phyloP scores from a whole-genome alignment of 371 early-diverging fungal species.

The Mucor velutinosus region DNA sequence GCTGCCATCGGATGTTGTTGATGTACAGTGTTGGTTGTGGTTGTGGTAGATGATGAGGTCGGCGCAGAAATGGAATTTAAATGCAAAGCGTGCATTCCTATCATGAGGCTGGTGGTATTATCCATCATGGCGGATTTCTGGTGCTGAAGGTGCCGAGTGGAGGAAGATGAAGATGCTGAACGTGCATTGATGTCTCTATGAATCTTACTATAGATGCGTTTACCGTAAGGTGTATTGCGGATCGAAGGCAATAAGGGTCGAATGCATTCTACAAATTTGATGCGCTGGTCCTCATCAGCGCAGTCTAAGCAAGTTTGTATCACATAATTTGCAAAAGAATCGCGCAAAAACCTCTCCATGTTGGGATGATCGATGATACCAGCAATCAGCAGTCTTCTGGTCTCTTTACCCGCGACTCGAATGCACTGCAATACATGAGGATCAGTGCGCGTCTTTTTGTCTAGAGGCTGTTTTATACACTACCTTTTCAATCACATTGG shows the following conservation, averaged over 20 bases:
- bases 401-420: slow-evolving; percentile 71
- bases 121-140: not conserved
- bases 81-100: not conserved
- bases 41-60: not conserved
- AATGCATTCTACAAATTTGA: slow-evolving; percentile 57
- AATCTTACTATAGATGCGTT: slow-evolving; percentile 71
- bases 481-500: slow-evolving; percentile 91
- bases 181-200: not conserved
- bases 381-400: slow-evolving; percentile 67
- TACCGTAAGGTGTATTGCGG: slow-evolving; percentile 87
- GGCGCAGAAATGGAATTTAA: not conserved
- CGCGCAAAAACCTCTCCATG: slow-evolving; percentile 79
- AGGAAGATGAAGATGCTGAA: not conserved
- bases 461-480: not conserved
- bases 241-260: slow-evolving; percentile 77
- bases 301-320: slow-evolving; percentile 89
- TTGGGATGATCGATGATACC: slow-evolving; percentile 69
- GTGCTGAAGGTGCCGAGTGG: not conserved
- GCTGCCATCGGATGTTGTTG: not conserved
- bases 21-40: not conserved
- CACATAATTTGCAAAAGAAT: slow-evolving; percentile 91
- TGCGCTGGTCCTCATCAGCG: slow-evolving; percentile 75
- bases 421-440: slow-evolving; percentile 60
- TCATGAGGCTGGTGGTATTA: not conserved
- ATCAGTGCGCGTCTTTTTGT: not conserved